A percentile compares a stretch with the other conserved stretches of the same genome.
Evolutionary conservation across 371 early-diverging fungal species (phyloP).

Genomic region (Lichtheimia corymbifera): DNA sequence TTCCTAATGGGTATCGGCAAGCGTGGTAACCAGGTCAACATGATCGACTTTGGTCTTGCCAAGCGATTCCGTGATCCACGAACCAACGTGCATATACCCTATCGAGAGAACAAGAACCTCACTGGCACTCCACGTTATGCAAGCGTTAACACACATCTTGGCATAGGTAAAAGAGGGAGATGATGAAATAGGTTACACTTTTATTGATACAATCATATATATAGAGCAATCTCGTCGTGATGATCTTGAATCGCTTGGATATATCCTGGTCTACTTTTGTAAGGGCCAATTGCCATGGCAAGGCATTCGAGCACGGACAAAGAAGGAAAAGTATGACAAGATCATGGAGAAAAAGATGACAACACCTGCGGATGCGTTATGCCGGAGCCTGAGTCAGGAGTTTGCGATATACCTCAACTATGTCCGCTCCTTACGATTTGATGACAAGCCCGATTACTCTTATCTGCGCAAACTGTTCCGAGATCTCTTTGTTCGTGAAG

Average conservation of each 20-base stretch:
- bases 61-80: slow-evolving; percentile 96
- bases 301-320: slow-evolving; percentile 96
- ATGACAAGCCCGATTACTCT: slow-evolving; percentile 98
- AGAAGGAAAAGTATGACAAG: slow-evolving; percentile 99
- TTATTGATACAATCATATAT: no score
- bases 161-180: slow-evolving; percentile 69
- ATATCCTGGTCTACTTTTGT: slow-evolving; percentile 99
- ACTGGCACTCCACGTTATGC: slow-evolving; percentile 99
- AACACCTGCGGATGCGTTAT: slow-evolving; percentile 94
- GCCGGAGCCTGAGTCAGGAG: slow-evolving; percentile 94
- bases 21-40: slow-evolving; percentile 94
- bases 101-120: slow-evolving; percentile 96
- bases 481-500: slow-evolving; percentile 94
- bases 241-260: slow-evolving; percentile 99
- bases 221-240: slow-evolving; percentile 98
- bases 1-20: slow-evolving; percentile 98
- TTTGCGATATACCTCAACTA: slow-evolving; percentile 98
- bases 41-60: slow-evolving; percentile 99
- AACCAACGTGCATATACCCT: slow-evolving; percentile 96
- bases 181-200: no score
- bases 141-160: slow-evolving; percentile 97
- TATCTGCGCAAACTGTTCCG: slow-evolving; percentile 97
- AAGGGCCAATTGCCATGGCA: slow-evolving; percentile 99
- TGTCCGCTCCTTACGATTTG: slow-evolving; percentile 95
- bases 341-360: slow-evolving; percentile 99